These are phyloP conservation scores for Akanthomyces lecanii DNA, from an alignment of 2,329 filamentous ascomycete species.

Conservation along the genomic window DNA sequence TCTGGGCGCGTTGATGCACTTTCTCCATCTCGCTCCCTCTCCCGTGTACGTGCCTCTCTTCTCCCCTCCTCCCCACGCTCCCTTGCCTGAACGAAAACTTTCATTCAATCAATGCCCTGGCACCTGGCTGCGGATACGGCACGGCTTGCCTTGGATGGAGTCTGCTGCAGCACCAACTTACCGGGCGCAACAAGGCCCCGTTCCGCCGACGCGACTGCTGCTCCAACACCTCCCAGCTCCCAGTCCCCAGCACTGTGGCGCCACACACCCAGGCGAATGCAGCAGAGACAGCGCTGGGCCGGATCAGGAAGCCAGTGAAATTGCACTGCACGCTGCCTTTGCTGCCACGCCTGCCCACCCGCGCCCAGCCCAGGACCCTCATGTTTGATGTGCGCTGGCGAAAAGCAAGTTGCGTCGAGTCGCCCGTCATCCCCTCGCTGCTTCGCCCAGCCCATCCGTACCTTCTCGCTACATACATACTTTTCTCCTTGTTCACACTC, in stretches of 20 bases:
- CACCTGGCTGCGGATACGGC: conserved; percentile 4
- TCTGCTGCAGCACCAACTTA: neutral
- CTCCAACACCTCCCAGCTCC: neutral
- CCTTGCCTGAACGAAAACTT: neutral
- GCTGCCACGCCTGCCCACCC: neutral
- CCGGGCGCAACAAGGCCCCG: neutral
- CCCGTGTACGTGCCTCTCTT: neutral
- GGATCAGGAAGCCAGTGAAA: conserved; percentile 14
- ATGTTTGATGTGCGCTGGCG: conserved; percentile 12
- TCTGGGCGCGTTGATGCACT: conserved; percentile 13
- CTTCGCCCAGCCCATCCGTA: neutral
- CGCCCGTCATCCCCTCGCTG: neutral
- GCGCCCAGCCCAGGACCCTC: neutral
- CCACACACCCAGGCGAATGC: conserved; percentile 3
- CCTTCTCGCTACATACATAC: neutral
- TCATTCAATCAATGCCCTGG: neutral
- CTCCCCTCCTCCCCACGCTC: neutral
- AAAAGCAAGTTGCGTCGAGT: conserved; percentile 7
- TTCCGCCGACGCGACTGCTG: neutral
- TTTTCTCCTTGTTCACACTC: neutral
- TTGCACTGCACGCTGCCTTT: neutral
- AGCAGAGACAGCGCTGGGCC: conserved; percentile 11
- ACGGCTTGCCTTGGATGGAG: neutral
- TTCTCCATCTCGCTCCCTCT: neutral
- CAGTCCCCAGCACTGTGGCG: neutral